These are phyloP conservation scores for Epichloe baconii DNA, from an alignment of 2,329 filamentous ascomycete species.

Conservation along the genomic window DNA sequence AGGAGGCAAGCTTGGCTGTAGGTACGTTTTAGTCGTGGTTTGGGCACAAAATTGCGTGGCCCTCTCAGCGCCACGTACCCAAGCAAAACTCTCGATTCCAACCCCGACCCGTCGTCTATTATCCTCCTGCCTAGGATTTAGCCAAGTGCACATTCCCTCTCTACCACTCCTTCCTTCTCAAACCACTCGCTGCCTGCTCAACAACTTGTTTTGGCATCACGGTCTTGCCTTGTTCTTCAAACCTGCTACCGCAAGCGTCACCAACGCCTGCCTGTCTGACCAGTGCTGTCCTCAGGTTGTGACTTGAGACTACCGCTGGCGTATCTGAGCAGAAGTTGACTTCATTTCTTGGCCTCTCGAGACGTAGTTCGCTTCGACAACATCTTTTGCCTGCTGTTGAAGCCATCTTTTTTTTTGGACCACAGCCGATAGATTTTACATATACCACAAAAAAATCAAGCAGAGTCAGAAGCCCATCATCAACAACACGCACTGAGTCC, in stretches of 20 bases:
- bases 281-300: slow-evolving; percentile 1
- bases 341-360: not conserved
- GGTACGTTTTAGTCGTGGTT: not conserved
- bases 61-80: not conserved
- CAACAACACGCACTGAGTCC: not conserved
- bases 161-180: slow-evolving; percentile 1
- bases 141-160: not conserved
- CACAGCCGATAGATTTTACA: slow-evolving; percentile 10
- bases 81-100: not conserved
- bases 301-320: slow-evolving; percentile 2
- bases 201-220: not conserved
- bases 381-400: slow-evolving; percentile 11
- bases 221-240: not conserved
- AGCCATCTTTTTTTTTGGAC: slow-evolving; percentile 12
- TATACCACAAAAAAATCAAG: slow-evolving; percentile 6
- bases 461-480: slow-evolving; percentile 8
- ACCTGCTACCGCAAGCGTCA: not conserved
- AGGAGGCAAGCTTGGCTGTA: not conserved
- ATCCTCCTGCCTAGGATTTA: not conserved
- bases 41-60: not conserved
- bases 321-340: not conserved
- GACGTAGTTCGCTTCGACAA: slow-evolving; percentile 6
- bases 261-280: not conserved
- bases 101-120: not conserved
- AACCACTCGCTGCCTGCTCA: not conserved